phyloP scores from a whole-genome alignment of 202 grass and related monocot genomes.

The Setaria italica region DNA sequence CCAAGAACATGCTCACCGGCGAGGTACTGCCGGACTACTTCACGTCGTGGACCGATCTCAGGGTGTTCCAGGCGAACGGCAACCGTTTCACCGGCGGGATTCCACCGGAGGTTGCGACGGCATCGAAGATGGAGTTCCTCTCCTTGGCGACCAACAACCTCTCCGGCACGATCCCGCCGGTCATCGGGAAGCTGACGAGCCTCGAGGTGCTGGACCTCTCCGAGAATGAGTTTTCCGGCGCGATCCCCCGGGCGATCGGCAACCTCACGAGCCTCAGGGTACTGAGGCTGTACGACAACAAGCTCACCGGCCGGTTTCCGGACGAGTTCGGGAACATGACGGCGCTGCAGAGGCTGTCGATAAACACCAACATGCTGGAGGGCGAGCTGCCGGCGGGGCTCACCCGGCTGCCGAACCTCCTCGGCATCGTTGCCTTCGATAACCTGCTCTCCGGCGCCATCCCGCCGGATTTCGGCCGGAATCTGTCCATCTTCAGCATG shows the following conservation, averaged over 20 bases:
- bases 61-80: slow-evolving; percentile 54
- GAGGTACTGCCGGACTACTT: slow-evolving; percentile 55
- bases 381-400: slow-evolving; percentile 64
- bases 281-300: slow-evolving; percentile 65
- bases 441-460: slow-evolving; percentile 63
- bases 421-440: slow-evolving; percentile 43
- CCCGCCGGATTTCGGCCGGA: slow-evolving; percentile 56
- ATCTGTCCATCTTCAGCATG: slow-evolving; percentile 45
- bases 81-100: slow-evolving; percentile 57
- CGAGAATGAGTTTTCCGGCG: slow-evolving; percentile 49
- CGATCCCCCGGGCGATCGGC: slow-evolving; percentile 58
- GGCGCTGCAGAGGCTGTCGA: slow-evolving; percentile 44
- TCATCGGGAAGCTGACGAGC: slow-evolving; percentile 55
- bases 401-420: slow-evolving; percentile 51
- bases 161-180: slow-evolving; percentile 56
- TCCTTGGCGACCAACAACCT: slow-evolving; percentile 58
- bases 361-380: slow-evolving; percentile 67
- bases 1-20: slow-evolving; percentile 64
- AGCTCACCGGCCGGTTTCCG: slow-evolving; percentile 64
- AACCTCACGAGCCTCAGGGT: slow-evolving; percentile 52
- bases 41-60: slow-evolving; percentile 55
- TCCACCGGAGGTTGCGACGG: slow-evolving; percentile 43
- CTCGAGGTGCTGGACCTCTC: slow-evolving; percentile 59
- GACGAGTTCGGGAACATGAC: slow-evolving; percentile 66
- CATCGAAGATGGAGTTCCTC: slow-evolving; percentile 49